Evolutionary conservation across 192 early-diverging fungal genomes (phyloP), one percentile per base, ranked within the genome.

Genomic region (Chytriomyces confervae): DNA sequence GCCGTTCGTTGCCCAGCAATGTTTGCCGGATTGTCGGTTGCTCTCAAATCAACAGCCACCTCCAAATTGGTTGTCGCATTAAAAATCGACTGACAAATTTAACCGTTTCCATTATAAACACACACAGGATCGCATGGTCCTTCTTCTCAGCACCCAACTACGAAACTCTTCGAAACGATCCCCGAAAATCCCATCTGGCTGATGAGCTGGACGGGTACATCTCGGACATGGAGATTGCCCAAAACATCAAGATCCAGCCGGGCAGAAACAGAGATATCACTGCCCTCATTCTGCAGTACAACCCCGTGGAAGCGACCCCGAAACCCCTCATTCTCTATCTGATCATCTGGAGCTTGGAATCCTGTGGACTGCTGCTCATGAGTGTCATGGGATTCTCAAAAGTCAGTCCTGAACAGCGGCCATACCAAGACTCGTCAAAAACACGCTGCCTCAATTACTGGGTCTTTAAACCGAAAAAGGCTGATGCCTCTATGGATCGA

Each of bases 121-220:
- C 44, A n/a, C 50, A 7, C 70, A 79, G 78, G 78, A 16, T 79
- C 8, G 70, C 78, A n/a, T 79, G 78, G 78, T 48, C 69, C 51
- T 75, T 79, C 65, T 79, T 75, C 65, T 65, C 69, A 10, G 70
- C 50, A 9, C 8, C 18, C 3, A 50, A 47, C 24, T 75, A 79
- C 53, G 78, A 64, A 6, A 16, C 20, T 10, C 24, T 79, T 6
- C 23, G 23, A 11, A 18, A 50, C 23, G 69, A 72, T 62, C 61
- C 77, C 50, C 23, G n/a, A 27, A 66, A 50, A 11, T 27, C 46
- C 6, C 50, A 65, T n/a, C 60, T 48, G 2, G 69, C 36, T 10
- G 18, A 11, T 24, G 78, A 79, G 23, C 48, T 79, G 11, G 65
- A 79, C 51, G 68, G 72, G 23, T 75, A 61, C 44, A 62, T 79